These are phyloP conservation scores for Aurifilum marmelostoma DNA, from an alignment of 2,329 filamentous ascomycete genomes.

Conservation along the genomic window DNA sequence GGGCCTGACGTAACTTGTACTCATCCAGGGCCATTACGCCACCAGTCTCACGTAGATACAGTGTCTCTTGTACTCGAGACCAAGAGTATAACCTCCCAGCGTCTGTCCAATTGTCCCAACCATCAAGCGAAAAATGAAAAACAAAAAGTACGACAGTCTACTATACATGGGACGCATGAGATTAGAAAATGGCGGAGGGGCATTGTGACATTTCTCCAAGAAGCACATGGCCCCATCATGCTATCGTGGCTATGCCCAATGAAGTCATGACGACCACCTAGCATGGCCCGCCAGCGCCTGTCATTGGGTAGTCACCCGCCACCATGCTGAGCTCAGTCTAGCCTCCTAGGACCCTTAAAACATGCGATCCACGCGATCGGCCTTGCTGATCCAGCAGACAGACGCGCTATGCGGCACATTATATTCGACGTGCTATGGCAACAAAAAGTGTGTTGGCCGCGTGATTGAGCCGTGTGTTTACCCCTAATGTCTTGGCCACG, in stretches of 20 bases:
- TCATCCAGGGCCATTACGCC: too few relatives aligned
- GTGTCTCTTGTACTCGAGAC: neutral
- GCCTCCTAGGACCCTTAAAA: conserved; percentile 10
- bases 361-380: neutral
- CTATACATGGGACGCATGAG: neutral
- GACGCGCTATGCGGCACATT: conserved; percentile 5
- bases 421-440: neutral
- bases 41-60: neutral
- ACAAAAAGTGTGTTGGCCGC: neutral
- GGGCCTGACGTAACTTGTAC: neutral
- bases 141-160: too few relatives aligned
- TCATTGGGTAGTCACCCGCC: neutral
- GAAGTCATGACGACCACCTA: neutral
- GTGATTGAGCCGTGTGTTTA: neutral
- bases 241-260: neutral
- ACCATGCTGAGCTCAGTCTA: neutral
- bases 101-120: neutral
- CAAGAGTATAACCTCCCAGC: neutral
- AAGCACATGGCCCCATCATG: conserved; percentile 1
- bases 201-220: neutral
- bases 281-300: neutral
- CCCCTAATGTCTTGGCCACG: neutral
- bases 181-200: neutral
- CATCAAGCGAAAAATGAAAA: too few relatives aligned
- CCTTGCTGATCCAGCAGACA: neutral